Conservation (phyloP, 2,329 filamentous ascomycete genomes). For the Aspergillus japonicus region DNA sequence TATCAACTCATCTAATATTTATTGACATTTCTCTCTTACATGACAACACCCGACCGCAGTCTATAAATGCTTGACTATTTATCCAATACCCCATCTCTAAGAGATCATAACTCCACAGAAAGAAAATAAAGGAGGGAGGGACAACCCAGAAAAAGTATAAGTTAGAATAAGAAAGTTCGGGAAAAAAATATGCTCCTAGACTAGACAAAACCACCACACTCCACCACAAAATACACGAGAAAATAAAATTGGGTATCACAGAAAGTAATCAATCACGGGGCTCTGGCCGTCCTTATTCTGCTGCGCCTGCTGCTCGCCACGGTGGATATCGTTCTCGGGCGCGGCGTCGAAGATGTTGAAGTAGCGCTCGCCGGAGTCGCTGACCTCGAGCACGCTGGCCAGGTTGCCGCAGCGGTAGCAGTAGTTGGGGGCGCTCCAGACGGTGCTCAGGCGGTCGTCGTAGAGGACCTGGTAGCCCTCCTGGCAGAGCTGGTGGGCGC, state of each 20-base stretch:
- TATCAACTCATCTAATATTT: slow-evolving; percentile 11
- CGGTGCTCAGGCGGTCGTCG: slow-evolving; percentile 89
- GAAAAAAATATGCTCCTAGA: not conserved
- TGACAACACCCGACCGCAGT: slow-evolving; percentile 18
- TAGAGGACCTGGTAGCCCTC: slow-evolving; percentile 97
- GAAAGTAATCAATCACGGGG: slow-evolving; percentile 68
- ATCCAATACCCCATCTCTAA: slow-evolving; percentile 27
- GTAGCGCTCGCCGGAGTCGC: slow-evolving; percentile 85
- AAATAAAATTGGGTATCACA: slow-evolving; percentile 51
- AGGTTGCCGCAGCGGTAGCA: slow-evolving; percentile 96
- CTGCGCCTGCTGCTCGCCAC: slow-evolving; percentile 73
- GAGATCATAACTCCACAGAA: not conserved
- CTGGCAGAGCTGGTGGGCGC: slow-evolving; percentile 97
- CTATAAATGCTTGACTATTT: slow-evolving; percentile 29
- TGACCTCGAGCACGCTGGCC: slow-evolving; percentile 94
- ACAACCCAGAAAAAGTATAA: slow-evolving; percentile 5
- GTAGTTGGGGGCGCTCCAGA: slow-evolving; percentile 97
- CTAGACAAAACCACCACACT: too few species aligned
- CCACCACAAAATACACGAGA: slow-evolving; percentile 8
- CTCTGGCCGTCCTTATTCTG: slow-evolving; percentile 68
- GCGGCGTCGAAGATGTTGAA: slow-evolving; percentile 98
- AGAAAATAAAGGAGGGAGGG: not conserved
- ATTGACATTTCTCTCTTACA: slow-evolving; percentile 12
- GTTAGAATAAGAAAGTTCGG: not conserved
- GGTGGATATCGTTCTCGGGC: slow-evolving; percentile 84